Evolutionary conservation across 78 protist species (phyloP).

Genomic region (slime mould (Dictyostelium discoideum)): DNA sequence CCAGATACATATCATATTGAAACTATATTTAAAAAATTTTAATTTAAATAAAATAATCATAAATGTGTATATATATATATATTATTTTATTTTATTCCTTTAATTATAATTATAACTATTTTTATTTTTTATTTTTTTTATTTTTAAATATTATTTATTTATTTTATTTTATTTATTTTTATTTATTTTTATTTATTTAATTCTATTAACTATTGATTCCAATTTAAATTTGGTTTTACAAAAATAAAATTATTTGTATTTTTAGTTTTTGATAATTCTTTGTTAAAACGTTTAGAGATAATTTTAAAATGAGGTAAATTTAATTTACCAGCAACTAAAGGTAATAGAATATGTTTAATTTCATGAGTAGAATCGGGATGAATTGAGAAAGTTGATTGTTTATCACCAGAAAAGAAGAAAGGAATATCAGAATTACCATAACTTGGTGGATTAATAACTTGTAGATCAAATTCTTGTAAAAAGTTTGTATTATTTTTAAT

Average conservation of each 20-base stretch:
- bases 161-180: not conserved
- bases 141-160: not conserved
- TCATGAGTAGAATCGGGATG: conserved; percentile 71
- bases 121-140: not conserved
- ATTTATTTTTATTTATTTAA: not conserved
- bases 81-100: not conserved
- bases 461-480: conserved; percentile 65
- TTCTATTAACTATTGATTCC: conserved; percentile 8
- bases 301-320: conserved; percentile 72
- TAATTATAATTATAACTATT: not conserved
- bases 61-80: too few relatives aligned
- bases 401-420: conserved; percentile 64
- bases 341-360: conserved; percentile 60
- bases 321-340: conserved; percentile 71
- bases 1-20: not conserved
- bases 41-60: not conserved
- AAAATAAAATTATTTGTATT: conserved; percentile 56
- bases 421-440: conserved; percentile 59
- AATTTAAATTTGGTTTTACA: conserved; percentile 62
- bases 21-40: not conserved
- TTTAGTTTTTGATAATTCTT: conserved; percentile 65
- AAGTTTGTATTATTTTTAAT: conserved; percentile 58
- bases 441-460: conserved; percentile 47
- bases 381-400: conserved; percentile 19
- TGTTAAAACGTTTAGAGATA: conserved; percentile 56